Base-by-base conservation (phyloP, 352 stramenopile genomes). In the Phytophthora sojae region DNA sequence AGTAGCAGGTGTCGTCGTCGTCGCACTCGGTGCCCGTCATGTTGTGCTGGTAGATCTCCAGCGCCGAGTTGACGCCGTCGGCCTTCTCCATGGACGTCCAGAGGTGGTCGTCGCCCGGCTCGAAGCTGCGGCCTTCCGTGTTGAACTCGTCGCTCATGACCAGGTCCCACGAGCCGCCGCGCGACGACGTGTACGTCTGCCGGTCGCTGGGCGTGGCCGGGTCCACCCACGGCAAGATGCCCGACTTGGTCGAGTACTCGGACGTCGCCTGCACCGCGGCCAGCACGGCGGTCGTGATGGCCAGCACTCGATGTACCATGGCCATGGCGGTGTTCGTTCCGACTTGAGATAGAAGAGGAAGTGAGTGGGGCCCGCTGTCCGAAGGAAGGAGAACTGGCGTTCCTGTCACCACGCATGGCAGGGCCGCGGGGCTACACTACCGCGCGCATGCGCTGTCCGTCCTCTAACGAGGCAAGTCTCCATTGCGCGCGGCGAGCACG, bases 111-210 rank as follows among this genome's bases (percentile, higher is more conserved):
- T 44, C 35, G 9, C 35, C 35, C 9, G 35, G 35, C 35, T 44
- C 35, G 35, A 44, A 44, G 35, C 35, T 44, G 35, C 35, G 35
- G 35, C 35, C 35, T 44, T 44, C 35, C 35, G 83, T 85, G 73
- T 99, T 90, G 76, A 99, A 99, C 72, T 99, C 95, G 78, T 99
- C 95, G 47, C 90, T 98, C 89, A 98, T 98, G 32, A 95, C 81
- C 1, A 97, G 67, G n/a, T 91, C 59, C 79, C 82, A 92, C 4
- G 49, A 60, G 4, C 78, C 77, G 19, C 88, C 88, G 23, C 86
- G 81, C 6, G 88, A 88, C n/a, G 59, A 82, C 32, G 73, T 67
- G 63, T 90, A 91, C 11, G 61, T 77, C 25, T 87, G 74, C 8
- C 61, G 66, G 15, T 80, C 47, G 1, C 56, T 64, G 0, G 88